Conservation (phyloP, 495 filamentous ascomycete species). For the Amorphotheca resinae region DNA sequence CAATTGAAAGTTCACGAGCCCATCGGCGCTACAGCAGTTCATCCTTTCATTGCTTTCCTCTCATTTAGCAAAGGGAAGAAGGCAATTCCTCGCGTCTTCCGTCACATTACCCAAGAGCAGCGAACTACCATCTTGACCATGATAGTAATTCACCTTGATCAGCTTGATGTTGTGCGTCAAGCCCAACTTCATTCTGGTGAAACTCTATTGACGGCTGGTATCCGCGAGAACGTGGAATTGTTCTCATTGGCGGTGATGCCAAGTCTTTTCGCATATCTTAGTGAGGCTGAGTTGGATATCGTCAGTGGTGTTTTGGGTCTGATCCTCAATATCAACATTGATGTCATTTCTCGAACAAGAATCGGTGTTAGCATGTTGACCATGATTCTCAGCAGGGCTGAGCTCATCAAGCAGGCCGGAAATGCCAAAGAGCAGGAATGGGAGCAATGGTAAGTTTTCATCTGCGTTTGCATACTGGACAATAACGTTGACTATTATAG, state of each 20-base stretch:
- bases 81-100: slow-evolving; percentile 85
- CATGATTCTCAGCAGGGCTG: slow-evolving; percentile 87
- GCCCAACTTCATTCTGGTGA: slow-evolving; percentile 59
- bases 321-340: slow-evolving; percentile 68
- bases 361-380: slow-evolving; percentile 83
- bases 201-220: slow-evolving; percentile 51
- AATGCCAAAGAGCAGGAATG: slow-evolving; percentile 57
- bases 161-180: slow-evolving; percentile 73
- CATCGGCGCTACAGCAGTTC: slow-evolving; percentile 59
- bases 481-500: slow-evolving; percentile 19
- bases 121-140: slow-evolving; percentile 89
- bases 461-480: too few relatives aligned
- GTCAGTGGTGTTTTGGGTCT: slow-evolving; percentile 80
- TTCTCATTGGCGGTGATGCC: slow-evolving; percentile 83
- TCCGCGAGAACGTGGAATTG: slow-evolving; percentile 83
- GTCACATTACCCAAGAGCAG: slow-evolving; percentile 82
- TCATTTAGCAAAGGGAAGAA: slow-evolving; percentile 95
- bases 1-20: slow-evolving; percentile 84
- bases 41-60: slow-evolving; percentile 94
- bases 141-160: slow-evolving; percentile 88
- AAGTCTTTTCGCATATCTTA: slow-evolving; percentile 73
- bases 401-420: slow-evolving; percentile 74
- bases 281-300: slow-evolving; percentile 80
- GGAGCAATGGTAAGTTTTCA: slow-evolving; percentile 60
- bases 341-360: slow-evolving; percentile 63